Conservation (phyloP, 2,329 filamentous ascomycete genomes). For the Aspergillus udagawae region DNA sequence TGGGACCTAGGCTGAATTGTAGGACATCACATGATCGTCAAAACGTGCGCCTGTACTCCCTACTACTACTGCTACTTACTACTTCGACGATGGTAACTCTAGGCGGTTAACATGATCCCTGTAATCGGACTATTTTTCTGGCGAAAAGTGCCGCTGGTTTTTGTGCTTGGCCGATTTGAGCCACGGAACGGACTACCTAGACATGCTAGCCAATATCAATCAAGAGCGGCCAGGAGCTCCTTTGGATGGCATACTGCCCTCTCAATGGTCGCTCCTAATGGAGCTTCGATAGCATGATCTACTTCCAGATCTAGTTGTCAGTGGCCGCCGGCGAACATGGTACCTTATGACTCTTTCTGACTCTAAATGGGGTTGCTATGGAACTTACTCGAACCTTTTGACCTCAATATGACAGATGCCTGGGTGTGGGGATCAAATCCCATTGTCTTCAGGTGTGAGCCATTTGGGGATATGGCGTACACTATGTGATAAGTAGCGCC, state of each 20-base stretch:
- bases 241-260: background rate
- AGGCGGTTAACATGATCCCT: background rate
- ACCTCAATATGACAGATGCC: background rate
- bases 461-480: too few relatives aligned
- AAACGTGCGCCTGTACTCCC: constrained; percentile 24
- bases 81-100: constrained; percentile 1
- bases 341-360: constrained; percentile 16
- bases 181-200: too few relatives aligned
- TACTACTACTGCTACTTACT: constrained; percentile 11
- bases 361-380: constrained; percentile 7
- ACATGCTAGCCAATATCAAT: too few relatives aligned
- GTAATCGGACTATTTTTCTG: background rate
- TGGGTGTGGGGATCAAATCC: too few relatives aligned
- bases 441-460: background rate
- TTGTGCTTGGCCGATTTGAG: background rate
- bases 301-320: constrained; percentile 6
- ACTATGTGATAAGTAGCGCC: too few relatives aligned
- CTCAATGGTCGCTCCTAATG: background rate
- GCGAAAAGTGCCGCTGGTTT: background rate
- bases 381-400: constrained; percentile 2
- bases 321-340: constrained; percentile 16
- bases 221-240: too few relatives aligned
- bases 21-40: constrained; percentile 27
- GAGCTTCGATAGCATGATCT: constrained; percentile 3
- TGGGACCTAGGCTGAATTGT: constrained; percentile 5